Evolutionary conservation across 768 basidiomycete species (phyloP).

Genomic region (Phanerochaete carnosa): DNA sequence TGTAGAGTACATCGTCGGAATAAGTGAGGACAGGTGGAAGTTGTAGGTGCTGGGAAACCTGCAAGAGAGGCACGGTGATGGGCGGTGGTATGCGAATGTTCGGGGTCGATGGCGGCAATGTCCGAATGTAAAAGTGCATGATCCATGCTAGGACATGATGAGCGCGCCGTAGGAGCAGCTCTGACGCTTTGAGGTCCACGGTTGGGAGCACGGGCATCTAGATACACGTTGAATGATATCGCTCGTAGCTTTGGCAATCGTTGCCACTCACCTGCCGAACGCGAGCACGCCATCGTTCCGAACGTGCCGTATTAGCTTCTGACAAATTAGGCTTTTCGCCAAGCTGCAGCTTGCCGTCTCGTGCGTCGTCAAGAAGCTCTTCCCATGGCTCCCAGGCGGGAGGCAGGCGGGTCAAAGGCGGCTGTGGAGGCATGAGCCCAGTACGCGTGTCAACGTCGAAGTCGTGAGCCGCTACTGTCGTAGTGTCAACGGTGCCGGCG

Average conservation of each 20-base stretch:
- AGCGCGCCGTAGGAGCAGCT: slow-evolving; percentile 48
- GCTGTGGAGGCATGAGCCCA: slow-evolving; percentile 86
- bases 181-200: slow-evolving; percentile 32
- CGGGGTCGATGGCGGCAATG: slow-evolving; percentile 23
- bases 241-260: neutral
- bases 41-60: slow-evolving; percentile 65
- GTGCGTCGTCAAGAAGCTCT: slow-evolving; percentile 46
- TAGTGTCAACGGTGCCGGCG: slow-evolving; percentile 30
- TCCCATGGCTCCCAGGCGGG: slow-evolving; percentile 74
- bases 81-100: slow-evolving; percentile 63
- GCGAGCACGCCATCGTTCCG: slow-evolving; percentile 39
- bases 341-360: slow-evolving; percentile 48
- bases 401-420: slow-evolving; percentile 64
- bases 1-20: slow-evolving; percentile 89
- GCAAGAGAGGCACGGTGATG: slow-evolving; percentile 72
- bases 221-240: slow-evolving; percentile 8
- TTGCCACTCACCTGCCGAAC: slow-evolving; percentile 35
- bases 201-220: slow-evolving; percentile 42
- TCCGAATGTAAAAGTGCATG: slow-evolving; percentile 56
- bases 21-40: slow-evolving; percentile 89
- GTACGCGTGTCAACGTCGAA: slow-evolving; percentile 91
- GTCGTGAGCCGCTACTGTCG: slow-evolving; percentile 36
- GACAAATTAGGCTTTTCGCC: slow-evolving; percentile 33
- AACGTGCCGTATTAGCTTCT: slow-evolving; percentile 28
- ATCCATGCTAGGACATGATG: slow-evolving; percentile 54